Evolutionary conservation across 73 alveolate species (phyloP).

Genomic region (Tetrahymena elliotti): DNA sequence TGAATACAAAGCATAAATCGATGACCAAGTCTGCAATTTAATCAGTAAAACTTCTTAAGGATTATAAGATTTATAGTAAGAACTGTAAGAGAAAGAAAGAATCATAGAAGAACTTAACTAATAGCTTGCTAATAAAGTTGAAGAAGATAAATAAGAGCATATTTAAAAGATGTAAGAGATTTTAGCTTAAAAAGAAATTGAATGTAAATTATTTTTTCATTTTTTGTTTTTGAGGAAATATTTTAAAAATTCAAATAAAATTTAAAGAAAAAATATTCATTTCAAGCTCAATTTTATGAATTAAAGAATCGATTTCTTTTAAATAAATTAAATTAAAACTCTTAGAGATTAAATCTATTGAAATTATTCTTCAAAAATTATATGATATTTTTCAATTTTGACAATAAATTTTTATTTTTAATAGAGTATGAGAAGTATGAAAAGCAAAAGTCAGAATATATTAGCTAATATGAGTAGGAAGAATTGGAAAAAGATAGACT

Average conservation of each 20-base stretch:
- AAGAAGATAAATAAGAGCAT: not conserved
- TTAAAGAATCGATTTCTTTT: too few species aligned
- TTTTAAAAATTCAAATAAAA: not conserved
- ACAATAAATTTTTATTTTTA: not conserved
- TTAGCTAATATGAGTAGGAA: not conserved
- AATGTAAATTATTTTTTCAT: not conserved
- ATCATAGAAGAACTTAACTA: not conserved
- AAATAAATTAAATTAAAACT: too few species aligned
- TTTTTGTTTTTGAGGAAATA: not conserved
- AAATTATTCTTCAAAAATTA: too few species aligned
- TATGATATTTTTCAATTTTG: not conserved
- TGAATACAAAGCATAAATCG: conserved; percentile 15
- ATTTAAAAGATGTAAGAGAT: not conserved
- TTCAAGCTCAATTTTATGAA: too few species aligned
- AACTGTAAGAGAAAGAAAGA: not conserved
- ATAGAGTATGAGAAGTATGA: not conserved
- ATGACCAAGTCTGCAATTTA: conserved; percentile 4
- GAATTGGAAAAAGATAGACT: not conserved
- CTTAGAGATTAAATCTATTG: too few species aligned
- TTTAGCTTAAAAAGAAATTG: not conserved
- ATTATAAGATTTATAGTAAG: not conserved
- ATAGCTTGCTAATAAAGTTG: not conserved
- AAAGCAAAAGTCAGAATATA: not conserved
- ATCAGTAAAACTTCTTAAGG: not conserved
- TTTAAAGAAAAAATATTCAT: not conserved